Evolutionary conservation across 1,284 basidiomycete species (phyloP).

Genomic region (Leccinum variabile): DNA sequence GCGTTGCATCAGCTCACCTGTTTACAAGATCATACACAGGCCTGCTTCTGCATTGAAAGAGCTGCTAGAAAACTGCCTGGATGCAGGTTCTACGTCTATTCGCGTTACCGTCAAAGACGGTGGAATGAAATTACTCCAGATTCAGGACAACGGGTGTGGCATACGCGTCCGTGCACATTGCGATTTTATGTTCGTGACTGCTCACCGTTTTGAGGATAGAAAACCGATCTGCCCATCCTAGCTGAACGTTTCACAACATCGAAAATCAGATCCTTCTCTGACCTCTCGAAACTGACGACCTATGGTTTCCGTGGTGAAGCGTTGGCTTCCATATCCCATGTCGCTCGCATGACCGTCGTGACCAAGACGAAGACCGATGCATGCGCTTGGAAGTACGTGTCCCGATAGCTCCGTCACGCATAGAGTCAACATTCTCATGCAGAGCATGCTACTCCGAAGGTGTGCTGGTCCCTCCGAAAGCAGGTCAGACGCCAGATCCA

Average conservation of each 20-base stretch:
- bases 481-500: slow-evolving; percentile 70
- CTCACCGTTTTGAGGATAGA: slow-evolving; percentile 36
- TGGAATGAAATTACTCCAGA: slow-evolving; percentile 92
- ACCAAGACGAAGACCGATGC: slow-evolving; percentile 83
- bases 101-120: slow-evolving; percentile 92
- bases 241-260: slow-evolving; percentile 97
- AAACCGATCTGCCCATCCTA: slow-evolving; percentile 83
- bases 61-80: slow-evolving; percentile 91
- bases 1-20: slow-evolving; percentile 11
- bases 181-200: neutral
- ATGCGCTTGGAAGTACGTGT: slow-evolving; percentile 87
- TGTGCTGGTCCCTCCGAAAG: slow-evolving; percentile 63
- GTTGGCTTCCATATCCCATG: slow-evolving; percentile 94
- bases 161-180: slow-evolving; percentile 62
- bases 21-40: slow-evolving; percentile 86
- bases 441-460: slow-evolving; percentile 86
- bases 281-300: slow-evolving; percentile 83
- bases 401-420: neutral
- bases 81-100: slow-evolving; percentile 89
- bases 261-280: slow-evolving; percentile 86
- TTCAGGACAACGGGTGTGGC: slow-evolving; percentile 95
- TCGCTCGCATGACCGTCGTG: slow-evolving; percentile 84
- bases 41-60: slow-evolving; percentile 97
- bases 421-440: slow-evolving; percentile 9
- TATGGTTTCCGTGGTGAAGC: slow-evolving; percentile 99